Evolutionary conservation across 768 basidiomycete species (phyloP).

Genomic region (Dacryopinax spathularia): DNA sequence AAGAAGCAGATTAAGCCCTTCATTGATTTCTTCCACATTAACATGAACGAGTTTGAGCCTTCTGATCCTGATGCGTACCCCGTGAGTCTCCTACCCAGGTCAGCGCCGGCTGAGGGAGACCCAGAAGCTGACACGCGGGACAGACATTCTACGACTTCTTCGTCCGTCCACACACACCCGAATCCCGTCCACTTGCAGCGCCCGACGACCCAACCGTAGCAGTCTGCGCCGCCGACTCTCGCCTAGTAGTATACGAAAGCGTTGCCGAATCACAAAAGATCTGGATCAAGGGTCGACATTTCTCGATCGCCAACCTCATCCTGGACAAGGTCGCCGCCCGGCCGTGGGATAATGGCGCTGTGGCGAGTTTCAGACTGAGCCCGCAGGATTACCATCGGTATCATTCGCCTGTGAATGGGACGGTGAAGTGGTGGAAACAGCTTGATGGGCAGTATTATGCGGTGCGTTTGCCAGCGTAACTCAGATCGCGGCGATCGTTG

Average conservation of each 20-base stretch:
- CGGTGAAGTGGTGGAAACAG: constrained; percentile 65
- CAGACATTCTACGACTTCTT: constrained; percentile 92
- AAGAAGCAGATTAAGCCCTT: neutral
- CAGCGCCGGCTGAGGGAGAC: no score
- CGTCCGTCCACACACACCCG: constrained; percentile 77
- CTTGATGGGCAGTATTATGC: constrained; percentile 92
- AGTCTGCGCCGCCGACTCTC: constrained; percentile 86
- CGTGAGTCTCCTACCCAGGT: no score
- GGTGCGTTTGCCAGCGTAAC: no score
- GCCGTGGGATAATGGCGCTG: constrained; percentile 60
- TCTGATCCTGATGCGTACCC: no score
- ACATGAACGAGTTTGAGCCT: no score
- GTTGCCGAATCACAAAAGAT: constrained; percentile 72
- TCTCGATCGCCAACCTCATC: constrained; percentile 62
- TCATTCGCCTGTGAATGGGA: constrained; percentile 75
- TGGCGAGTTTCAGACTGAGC: constrained; percentile 83
- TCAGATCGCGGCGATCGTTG: no score
- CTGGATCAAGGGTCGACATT: constrained; percentile 97
- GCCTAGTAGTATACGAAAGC: constrained; percentile 86
- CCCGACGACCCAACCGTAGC: constrained; percentile 63
- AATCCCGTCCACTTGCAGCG: constrained; percentile 57
- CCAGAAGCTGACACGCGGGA: no score
- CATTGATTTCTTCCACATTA: neutral
- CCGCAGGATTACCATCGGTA: constrained; percentile 90
- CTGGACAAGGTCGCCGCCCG: constrained; percentile 61